Evolutionary conservation across 2,329 filamentous ascomycete species (phyloP).

Genomic region (Aspergillus aculeatus): DNA sequence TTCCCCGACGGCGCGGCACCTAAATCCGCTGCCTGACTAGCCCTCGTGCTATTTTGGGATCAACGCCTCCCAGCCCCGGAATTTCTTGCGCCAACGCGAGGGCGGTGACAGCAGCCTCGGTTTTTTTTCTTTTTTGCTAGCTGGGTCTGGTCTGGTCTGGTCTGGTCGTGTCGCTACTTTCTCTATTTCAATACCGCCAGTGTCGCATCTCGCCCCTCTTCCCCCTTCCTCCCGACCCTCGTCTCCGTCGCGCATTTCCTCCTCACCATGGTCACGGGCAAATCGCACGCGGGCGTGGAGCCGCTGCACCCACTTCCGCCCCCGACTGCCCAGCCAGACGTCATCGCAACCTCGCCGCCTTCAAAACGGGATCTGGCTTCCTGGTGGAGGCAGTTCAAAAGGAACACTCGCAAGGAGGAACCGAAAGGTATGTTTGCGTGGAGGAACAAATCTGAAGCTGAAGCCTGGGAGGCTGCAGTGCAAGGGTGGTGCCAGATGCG

Average conservation of each 20-base stretch:
- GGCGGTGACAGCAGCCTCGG: slow-evolving; percentile 32
- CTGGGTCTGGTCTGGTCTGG: slow-evolving; percentile 5
- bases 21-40: slow-evolving; percentile 20
- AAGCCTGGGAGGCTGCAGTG: neutral
- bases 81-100: slow-evolving; percentile 28
- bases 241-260: slow-evolving; percentile 1
- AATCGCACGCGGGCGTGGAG: slow-evolving; percentile 36
- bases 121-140: slow-evolving; percentile 1
- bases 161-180: slow-evolving; percentile 1
- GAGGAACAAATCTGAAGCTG: slow-evolving; percentile 34
- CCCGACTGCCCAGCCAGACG: slow-evolving; percentile 41
- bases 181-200: slow-evolving; percentile 15
- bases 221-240: neutral
- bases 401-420: slow-evolving; percentile 62
- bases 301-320: slow-evolving; percentile 34
- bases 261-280: slow-evolving; percentile 38
- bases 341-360: slow-evolving; percentile 65
- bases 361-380: slow-evolving; percentile 85
- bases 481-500: slow-evolving; percentile 4
- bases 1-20: slow-evolving; percentile 20
- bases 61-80: slow-evolving; percentile 29
- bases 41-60: slow-evolving; percentile 32
- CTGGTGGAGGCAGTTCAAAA: slow-evolving; percentile 97
- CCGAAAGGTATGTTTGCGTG: slow-evolving; percentile 51
- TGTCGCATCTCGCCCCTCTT: slow-evolving; percentile 1